phyloP scores from a whole-genome alignment of 2,329 filamentous ascomycete genomes.

The Mollisiaceae sp. region DNA sequence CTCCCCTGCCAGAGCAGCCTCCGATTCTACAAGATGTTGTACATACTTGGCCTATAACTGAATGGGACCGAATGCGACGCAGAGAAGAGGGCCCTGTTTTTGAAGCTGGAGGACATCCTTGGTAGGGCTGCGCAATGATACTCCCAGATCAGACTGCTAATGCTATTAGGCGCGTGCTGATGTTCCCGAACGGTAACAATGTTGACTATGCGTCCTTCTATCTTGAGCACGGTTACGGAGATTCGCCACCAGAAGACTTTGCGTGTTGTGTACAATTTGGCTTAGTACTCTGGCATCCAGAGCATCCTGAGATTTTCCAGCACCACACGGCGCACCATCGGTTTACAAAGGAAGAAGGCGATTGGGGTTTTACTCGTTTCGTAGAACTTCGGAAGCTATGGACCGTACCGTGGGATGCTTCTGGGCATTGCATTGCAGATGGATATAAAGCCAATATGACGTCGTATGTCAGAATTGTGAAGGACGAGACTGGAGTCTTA shows the following conservation, averaged over 20 bases:
- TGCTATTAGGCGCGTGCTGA: slow-evolving; percentile 77
- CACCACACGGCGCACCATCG: slow-evolving; percentile 90
- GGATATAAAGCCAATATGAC: slow-evolving; percentile 80
- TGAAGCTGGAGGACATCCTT: slow-evolving; percentile 84
- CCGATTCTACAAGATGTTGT: slow-evolving; percentile 77
- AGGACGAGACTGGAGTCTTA: slow-evolving; percentile 85
- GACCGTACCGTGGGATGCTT: slow-evolving; percentile 74
- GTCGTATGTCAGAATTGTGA: slow-evolving; percentile 80
- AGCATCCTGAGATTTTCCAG: slow-evolving; percentile 82
- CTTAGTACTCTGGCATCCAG: slow-evolving; percentile 91
- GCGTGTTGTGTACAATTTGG: slow-evolving; percentile 96
- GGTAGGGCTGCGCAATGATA: slow-evolving; percentile 57
- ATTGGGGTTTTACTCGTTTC: slow-evolving; percentile 99
- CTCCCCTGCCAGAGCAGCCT: slow-evolving; percentile 74
- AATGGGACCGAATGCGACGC: slow-evolving; percentile 77
- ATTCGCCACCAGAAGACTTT: slow-evolving; percentile 77
- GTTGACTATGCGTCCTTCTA: slow-evolving; percentile 94
- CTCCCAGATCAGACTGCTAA: slow-evolving; percentile 8
- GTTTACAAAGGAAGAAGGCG: slow-evolving; percentile 94
- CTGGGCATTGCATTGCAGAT: slow-evolving; percentile 73
- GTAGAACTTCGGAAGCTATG: slow-evolving; percentile 88
- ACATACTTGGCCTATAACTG: slow-evolving; percentile 85
- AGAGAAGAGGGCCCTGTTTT: slow-evolving; percentile 90
- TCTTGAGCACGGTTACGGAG: slow-evolving; percentile 84
- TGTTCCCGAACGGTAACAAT: slow-evolving; percentile 95